Percentiles rank a stretch among this genome's conserved stretches.
phyloP scores from a whole-genome alignment of 805 yeast genomes.

The Nakazawaea populi region DNA sequence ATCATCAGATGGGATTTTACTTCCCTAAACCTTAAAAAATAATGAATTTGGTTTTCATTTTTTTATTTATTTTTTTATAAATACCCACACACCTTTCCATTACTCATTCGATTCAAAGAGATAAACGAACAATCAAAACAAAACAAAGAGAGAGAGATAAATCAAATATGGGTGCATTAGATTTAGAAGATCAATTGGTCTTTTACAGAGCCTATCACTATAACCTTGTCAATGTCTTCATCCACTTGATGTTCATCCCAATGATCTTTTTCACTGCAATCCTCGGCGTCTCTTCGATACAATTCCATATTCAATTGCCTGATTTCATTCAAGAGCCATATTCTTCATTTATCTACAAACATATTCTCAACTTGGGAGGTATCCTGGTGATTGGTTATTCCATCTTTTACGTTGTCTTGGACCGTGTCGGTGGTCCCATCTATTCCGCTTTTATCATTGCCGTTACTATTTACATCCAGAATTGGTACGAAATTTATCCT shows the following conservation, averaged over 20 bases:
- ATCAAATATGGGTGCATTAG: conserved; percentile 19
- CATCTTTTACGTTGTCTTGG: conserved; percentile 53
- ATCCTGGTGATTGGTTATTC: conserved; percentile 42
- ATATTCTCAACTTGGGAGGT: conserved; percentile 39
- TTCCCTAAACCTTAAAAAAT: too few species aligned
- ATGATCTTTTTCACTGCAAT: conserved; percentile 55
- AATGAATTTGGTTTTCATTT: too few species aligned
- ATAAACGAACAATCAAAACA: not conserved
- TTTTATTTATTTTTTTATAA: too few species aligned
- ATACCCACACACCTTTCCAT: too few species aligned
- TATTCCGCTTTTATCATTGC: conserved; percentile 33
- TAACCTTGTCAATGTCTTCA: conserved; percentile 55
- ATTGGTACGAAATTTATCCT: conserved; percentile 13
- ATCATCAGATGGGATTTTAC: too few species aligned
- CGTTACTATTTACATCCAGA: conserved; percentile 14
- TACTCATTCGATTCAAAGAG: not conserved
- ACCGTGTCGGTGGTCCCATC: conserved; percentile 41
- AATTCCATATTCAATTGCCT: conserved; percentile 15
- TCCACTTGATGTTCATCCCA: conserved; percentile 81
- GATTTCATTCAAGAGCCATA: conserved; percentile 13
- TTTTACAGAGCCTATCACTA: conserved; percentile 44
- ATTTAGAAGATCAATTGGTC: conserved; percentile 46
- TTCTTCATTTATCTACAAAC: conserved; percentile 13
- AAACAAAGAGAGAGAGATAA: not conserved
- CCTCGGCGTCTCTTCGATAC: conserved; percentile 29